These are phyloP conservation scores for Diaporthe citrichinensis DNA, from an alignment of 2,329 filamentous ascomycete species.

Conservation along the genomic window DNA sequence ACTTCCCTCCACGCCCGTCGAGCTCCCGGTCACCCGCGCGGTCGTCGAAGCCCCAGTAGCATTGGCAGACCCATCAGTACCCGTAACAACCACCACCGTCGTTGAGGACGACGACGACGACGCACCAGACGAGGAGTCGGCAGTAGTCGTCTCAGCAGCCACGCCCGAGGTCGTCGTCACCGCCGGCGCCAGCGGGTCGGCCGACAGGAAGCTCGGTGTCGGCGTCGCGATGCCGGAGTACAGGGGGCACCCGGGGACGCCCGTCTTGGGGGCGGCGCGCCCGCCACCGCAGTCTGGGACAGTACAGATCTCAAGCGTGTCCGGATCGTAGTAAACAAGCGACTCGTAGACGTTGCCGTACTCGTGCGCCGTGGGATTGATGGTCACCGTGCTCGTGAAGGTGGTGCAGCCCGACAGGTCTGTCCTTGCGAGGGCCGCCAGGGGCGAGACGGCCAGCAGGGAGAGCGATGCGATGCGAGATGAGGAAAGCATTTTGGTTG, in stretches of 20 bases:
- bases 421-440: slow-evolving; percentile 55
- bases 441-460: slow-evolving; percentile 41
- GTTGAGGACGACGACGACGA: not conserved
- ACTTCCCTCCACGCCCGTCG: not conserved
- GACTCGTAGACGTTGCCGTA: slow-evolving; percentile 57
- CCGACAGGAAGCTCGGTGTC: slow-evolving; percentile 62
- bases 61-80: not conserved
- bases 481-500: not conserved
- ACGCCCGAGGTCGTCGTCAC: not conserved
- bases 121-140: not conserved
- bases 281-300: slow-evolving; percentile 78
- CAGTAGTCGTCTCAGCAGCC: not conserved
- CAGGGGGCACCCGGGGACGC: slow-evolving; percentile 70
- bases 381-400: slow-evolving; percentile 45
- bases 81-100: not conserved
- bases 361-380: slow-evolving; percentile 16
- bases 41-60: not conserved
- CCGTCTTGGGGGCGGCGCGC: slow-evolving; percentile 73
- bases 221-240: slow-evolving; percentile 71
- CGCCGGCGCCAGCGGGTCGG: slow-evolving; percentile 17
- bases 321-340: slow-evolving; percentile 72
- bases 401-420: slow-evolving; percentile 62
- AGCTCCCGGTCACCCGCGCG: not conserved
- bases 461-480: slow-evolving; percentile 14
- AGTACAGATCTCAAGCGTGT: slow-evolving; percentile 74